phyloP scores from a whole-genome alignment of 129 eudicot genomes.

The Pulicaria dysenterica region DNA sequence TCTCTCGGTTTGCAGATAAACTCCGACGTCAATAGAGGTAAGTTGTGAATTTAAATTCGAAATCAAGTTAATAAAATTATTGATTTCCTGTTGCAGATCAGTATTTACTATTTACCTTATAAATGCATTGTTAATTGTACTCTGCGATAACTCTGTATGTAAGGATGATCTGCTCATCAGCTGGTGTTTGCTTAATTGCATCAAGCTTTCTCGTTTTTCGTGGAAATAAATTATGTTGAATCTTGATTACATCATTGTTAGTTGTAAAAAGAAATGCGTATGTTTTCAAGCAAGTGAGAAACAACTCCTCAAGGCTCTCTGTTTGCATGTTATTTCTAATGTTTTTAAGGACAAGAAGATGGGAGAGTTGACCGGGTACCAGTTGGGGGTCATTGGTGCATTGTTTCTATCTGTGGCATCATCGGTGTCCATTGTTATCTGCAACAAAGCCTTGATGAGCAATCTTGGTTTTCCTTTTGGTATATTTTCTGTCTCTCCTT shows the following conservation, averaged over 20 bases:
- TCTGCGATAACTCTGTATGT: too few relatives aligned
- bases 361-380: slow-evolving; percentile 81
- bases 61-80: neutral
- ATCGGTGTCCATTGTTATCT: slow-evolving; percentile 89
- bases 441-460: slow-evolving; percentile 97
- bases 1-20: slow-evolving; percentile 2
- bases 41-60: neutral
- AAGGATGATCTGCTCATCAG: too few relatives aligned
- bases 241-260: neutral
- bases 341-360: slow-evolving; percentile 39
- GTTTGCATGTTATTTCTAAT: neutral
- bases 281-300: slow-evolving; percentile 3
- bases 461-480: slow-evolving; percentile 96
- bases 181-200: too few relatives aligned
- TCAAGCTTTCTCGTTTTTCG: neutral
- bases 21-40: slow-evolving; percentile 22
- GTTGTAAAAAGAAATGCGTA: neutral
- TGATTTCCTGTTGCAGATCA: neutral
- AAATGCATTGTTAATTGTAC: neutral
- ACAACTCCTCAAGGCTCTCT: neutral
- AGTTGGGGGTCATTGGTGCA: slow-evolving; percentile 89
- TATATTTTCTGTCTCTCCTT: slow-evolving; percentile 26
- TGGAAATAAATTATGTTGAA: neutral
- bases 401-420: slow-evolving; percentile 93
- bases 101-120: neutral